Conservation (phyloP, 495 filamentous ascomycete species). For the Hypoxylon crocopeplum region DNA sequence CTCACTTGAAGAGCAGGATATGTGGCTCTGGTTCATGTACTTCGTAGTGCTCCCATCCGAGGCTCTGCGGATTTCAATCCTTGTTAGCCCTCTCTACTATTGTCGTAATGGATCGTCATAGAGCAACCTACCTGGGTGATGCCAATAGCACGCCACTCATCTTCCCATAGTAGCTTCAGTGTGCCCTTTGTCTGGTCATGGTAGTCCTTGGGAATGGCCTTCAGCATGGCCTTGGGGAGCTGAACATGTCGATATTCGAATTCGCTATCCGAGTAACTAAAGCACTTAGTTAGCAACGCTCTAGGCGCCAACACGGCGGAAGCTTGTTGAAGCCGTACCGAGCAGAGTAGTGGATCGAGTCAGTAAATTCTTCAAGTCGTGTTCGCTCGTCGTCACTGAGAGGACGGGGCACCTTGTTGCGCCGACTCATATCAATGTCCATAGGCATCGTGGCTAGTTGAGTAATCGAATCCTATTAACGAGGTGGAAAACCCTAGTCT, state of each 20-base stretch:
- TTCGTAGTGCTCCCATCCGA: constrained; percentile 99
- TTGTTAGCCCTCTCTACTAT: constrained; percentile 28
- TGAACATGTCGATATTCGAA: constrained; percentile 96
- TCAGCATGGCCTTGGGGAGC: constrained; percentile 96
- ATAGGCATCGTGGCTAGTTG: constrained; percentile 39
- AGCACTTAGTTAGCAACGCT: constrained; percentile 19
- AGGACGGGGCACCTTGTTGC: constrained; percentile 83
- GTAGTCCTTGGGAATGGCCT: constrained; percentile 94
- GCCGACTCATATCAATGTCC: constrained; percentile 80
- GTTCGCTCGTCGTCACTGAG: constrained; percentile 81
- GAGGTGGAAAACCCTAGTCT: background rate
- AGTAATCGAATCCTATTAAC: background rate
- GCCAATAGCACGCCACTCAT: constrained; percentile 94
- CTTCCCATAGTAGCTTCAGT: constrained; percentile 95
- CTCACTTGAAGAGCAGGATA: constrained; percentile 97
- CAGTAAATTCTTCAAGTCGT: constrained; percentile 87
- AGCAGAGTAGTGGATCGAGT: constrained; percentile 93
- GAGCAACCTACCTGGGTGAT: constrained; percentile 81
- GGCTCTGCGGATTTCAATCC: constrained; percentile 63
- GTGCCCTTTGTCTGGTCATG: constrained; percentile 90
- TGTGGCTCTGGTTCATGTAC: constrained; percentile 98
- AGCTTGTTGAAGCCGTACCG: constrained; percentile 62
- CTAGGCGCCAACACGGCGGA: background rate
- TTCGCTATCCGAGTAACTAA: constrained; percentile 85
- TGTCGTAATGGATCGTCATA: background rate